These are phyloP conservation scores for Capsicum chinense DNA, from an alignment of 257 asterid genomes.

Conservation along the genomic window DNA sequence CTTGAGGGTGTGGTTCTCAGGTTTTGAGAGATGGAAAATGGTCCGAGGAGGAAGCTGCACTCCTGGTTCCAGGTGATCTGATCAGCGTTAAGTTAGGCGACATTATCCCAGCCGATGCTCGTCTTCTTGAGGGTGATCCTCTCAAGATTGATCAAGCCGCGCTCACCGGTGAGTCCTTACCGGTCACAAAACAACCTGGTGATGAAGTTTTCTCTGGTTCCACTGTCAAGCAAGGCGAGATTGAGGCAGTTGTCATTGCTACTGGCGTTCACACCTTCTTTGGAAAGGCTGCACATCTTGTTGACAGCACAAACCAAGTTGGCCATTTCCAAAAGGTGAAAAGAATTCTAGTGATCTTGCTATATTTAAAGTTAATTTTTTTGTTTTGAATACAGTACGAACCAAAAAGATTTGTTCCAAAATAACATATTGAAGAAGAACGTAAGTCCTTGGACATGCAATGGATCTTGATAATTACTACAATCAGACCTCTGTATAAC, in stretches of 20 bases:
- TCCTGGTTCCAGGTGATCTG: constrained; percentile 82
- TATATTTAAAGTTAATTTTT: background rate
- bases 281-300: constrained; percentile 91
- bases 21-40: constrained; percentile 73
- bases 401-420: no score
- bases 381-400: no score
- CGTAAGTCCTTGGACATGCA: no score
- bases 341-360: background rate
- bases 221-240: constrained; percentile 90
- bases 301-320: constrained; percentile 73
- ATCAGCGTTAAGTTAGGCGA: constrained; percentile 82
- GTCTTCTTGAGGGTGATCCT: constrained; percentile 83
- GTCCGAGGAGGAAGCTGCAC: constrained; percentile 80
- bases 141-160: constrained; percentile 85
- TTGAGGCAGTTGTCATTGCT: constrained; percentile 81
- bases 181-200: constrained; percentile 64
- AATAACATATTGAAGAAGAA: no score
- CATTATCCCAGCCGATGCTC: constrained; percentile 82
- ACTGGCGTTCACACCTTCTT: constrained; percentile 87
- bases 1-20: constrained; percentile 33
- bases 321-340: constrained; percentile 89
- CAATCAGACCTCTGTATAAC: no score
- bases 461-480: no score
- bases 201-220: constrained; percentile 78
- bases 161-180: constrained; percentile 81